phyloP scores from a whole-genome alignment of 2,329 filamentous ascomycete genomes.

The Calonectria ilicicola region DNA sequence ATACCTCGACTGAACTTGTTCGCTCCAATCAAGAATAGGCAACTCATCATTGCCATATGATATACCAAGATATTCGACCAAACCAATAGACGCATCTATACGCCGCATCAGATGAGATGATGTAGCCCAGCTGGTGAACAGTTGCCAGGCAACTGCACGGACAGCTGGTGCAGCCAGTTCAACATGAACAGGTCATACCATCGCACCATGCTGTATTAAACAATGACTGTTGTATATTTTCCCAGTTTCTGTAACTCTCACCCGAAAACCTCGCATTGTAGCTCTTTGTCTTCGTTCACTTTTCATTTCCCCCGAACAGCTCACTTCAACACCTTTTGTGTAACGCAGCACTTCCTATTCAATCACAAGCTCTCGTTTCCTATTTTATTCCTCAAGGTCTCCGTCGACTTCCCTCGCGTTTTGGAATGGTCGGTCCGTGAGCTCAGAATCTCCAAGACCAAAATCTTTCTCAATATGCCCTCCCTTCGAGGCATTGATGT shows the following conservation, averaged over 20 bases:
- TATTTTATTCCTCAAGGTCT: background rate
- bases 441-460: background rate
- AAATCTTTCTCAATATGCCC: slow-evolving; percentile 55
- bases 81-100: background rate
- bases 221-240: background rate
- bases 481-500: slow-evolving; percentile 62
- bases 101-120: background rate
- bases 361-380: no score
- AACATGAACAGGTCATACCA: background rate
- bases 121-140: background rate
- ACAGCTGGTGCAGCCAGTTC: background rate
- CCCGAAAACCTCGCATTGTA: background rate
- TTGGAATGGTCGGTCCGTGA: background rate
- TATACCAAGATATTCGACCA: background rate
- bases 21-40: background rate
- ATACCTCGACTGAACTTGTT: no score
- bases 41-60: background rate
- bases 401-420: background rate
- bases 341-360: background rate
- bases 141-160: background rate
- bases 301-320: background rate
- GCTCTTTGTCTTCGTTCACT: background rate
- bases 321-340: background rate
- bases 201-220: background rate
- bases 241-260: background rate